A percentile compares a stretch with the other conserved stretches of the same genome.
phyloP scores from a whole-genome alignment of 2,329 filamentous ascomycete genomes.

The Talaromyces sp. region DNA sequence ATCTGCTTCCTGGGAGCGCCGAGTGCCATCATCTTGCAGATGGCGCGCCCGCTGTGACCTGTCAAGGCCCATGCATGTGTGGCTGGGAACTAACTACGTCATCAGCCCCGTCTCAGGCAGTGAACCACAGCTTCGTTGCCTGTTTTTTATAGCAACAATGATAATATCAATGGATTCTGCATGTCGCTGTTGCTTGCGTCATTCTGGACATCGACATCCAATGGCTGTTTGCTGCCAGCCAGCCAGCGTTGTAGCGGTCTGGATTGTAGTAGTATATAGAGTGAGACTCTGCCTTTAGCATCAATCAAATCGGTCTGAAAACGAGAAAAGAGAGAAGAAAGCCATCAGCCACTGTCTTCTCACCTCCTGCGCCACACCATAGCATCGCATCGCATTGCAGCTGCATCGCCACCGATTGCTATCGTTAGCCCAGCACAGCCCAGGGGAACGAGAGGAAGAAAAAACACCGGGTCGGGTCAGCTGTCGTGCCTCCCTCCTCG shows the following conservation, averaged over 20 bases:
- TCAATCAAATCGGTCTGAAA: not conserved
- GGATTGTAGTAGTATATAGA: not conserved
- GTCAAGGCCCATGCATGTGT: not conserved
- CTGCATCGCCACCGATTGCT: not conserved
- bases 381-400: not conserved
- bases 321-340: not conserved
- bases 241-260: not conserved
- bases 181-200: not conserved
- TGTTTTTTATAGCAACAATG: not conserved
- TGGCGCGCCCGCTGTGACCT: not conserved
- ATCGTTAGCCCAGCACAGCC: not conserved
- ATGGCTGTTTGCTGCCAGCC: not conserved
- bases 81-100: not conserved
- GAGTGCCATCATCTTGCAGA: not conserved
- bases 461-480: conserved; percentile 9
- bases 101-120: not conserved
- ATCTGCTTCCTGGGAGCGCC: not conserved
- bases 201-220: not conserved
- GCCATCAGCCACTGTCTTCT: not conserved
- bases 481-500: not conserved
- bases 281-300: not conserved
- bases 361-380: not conserved
- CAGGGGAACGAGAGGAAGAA: not conserved
- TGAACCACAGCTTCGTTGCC: not conserved
- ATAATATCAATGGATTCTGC: not conserved